These are phyloP conservation scores for Coniella vitis DNA, from an alignment of 2,329 filamentous ascomycete species.

Conservation along the genomic window DNA sequence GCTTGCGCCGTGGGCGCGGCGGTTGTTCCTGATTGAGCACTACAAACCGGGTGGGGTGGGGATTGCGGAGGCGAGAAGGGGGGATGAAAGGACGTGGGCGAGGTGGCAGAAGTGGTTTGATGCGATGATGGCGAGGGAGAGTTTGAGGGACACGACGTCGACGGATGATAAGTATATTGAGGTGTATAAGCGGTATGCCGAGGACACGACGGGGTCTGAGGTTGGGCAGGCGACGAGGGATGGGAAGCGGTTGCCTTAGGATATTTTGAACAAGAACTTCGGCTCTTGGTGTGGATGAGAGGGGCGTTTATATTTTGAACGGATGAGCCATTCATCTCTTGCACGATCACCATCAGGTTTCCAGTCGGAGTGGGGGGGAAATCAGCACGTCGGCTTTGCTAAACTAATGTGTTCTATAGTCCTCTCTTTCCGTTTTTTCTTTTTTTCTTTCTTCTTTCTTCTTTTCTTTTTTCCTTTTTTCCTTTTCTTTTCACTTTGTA, in stretches of 20 bases:
- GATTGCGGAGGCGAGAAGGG: conserved; percentile 34
- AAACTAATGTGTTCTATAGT: no score
- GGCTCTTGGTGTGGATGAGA: no score
- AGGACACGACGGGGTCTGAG: conserved; percentile 56
- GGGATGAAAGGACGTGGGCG: conserved; percentile 52
- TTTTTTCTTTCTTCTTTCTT: no score
- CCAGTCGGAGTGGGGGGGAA: no score
- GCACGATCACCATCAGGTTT: no score
- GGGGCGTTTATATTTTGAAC: no score
- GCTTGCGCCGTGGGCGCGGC: conserved; percentile 65
- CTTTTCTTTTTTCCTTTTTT: not conserved
- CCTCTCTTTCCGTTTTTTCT: no score
- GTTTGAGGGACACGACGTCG: conserved; percentile 62
- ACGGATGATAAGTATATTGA: conserved; percentile 59
- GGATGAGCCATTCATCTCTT: no score
- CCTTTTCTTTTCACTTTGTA: not conserved
- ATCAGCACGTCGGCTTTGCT: no score
- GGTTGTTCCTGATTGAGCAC: conserved; percentile 68
- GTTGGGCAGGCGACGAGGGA: conserved; percentile 56
- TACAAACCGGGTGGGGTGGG: conserved; percentile 56
- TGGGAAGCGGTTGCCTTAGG: conserved; percentile 51
- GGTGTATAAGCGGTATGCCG: conserved; percentile 62
- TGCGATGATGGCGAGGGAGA: conserved; percentile 52
- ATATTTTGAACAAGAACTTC: no score
- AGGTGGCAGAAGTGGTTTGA: conserved; percentile 60